Evolutionary conservation across 192 early-diverging fungal genomes (phyloP).

Genomic region (Backusella morwellensis): DNA sequence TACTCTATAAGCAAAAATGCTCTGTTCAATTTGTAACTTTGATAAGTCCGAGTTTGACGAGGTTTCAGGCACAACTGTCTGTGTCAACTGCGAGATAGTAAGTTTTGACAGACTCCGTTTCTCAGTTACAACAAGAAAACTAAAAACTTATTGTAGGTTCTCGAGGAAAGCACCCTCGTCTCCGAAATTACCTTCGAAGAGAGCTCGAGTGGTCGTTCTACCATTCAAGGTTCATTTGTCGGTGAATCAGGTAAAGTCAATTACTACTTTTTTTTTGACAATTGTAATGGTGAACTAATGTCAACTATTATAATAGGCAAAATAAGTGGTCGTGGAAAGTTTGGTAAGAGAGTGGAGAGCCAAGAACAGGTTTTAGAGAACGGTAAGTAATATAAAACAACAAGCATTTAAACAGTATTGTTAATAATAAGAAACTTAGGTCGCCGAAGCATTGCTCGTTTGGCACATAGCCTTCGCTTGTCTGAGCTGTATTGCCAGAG

Average conservation of each 20-base stretch:
- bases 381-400: constrained; percentile 17
- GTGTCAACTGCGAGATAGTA: constrained; percentile 25
- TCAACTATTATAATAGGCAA: constrained; percentile 26
- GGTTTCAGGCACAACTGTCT: constrained; percentile 21
- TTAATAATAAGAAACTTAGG: constrained; percentile 35
- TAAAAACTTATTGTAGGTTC: constrained; percentile 51
- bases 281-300: not conserved
- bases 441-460: constrained; percentile 65
- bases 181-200: constrained; percentile 91
- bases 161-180: constrained; percentile 93
- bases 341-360: constrained; percentile 54
- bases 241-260: constrained; percentile 21
- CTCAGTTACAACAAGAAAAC: no score
- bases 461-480: constrained; percentile 48
- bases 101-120: not conserved
- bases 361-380: constrained; percentile 69
- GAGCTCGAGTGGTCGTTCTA: constrained; percentile 81
- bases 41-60: constrained; percentile 20
- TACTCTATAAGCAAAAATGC: constrained; percentile 5
- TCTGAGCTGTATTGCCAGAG: no score
- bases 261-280: no score
- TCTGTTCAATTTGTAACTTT: constrained; percentile 29
- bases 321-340: constrained; percentile 37
- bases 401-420: no score
- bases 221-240: constrained; percentile 68